Conservation (phyloP, 2,329 filamentous ascomycete genomes). For the Claviceps maximensis region DNA sequence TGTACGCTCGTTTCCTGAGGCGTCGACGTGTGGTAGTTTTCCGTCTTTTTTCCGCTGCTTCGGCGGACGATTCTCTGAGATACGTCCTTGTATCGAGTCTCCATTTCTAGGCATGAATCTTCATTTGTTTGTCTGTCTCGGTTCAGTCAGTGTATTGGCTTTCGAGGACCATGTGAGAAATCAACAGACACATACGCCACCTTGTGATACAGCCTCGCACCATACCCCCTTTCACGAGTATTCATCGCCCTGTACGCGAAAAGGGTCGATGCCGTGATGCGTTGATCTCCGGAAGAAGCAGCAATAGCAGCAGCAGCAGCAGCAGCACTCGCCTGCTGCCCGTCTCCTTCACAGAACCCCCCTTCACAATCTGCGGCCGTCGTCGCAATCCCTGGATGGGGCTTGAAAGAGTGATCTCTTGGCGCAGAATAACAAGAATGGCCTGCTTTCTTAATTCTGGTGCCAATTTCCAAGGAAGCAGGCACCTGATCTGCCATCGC, state of each 20-base stretch:
- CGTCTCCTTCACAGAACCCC: neutral
- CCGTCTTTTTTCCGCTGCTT: neutral
- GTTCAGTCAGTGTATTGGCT: too few species aligned
- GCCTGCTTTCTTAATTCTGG: neutral
- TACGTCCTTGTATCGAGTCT: neutral
- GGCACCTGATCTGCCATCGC: neutral
- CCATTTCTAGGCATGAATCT: neutral
- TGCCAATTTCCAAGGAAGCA: neutral
- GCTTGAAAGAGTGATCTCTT: neutral
- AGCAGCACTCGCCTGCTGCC: neutral
- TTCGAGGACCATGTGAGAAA: too few species aligned
- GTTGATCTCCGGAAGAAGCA: constrained; percentile 8
- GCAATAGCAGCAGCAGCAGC: neutral
- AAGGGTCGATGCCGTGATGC: constrained; percentile 14
- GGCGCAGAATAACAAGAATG: neutral
- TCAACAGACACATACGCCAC: neutral
- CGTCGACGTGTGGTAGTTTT: neutral
- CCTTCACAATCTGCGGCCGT: neutral
- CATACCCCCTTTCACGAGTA: constrained; percentile 7
- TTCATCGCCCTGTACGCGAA: constrained; percentile 21
- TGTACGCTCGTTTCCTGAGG: neutral
- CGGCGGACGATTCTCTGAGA: neutral
- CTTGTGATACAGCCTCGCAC: neutral
- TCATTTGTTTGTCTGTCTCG: neutral
- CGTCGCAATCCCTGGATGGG: neutral